These are phyloP conservation scores for Yamadazyma insecticola DNA, from an alignment of 805 yeast genomes.

Conservation along the genomic window DNA sequence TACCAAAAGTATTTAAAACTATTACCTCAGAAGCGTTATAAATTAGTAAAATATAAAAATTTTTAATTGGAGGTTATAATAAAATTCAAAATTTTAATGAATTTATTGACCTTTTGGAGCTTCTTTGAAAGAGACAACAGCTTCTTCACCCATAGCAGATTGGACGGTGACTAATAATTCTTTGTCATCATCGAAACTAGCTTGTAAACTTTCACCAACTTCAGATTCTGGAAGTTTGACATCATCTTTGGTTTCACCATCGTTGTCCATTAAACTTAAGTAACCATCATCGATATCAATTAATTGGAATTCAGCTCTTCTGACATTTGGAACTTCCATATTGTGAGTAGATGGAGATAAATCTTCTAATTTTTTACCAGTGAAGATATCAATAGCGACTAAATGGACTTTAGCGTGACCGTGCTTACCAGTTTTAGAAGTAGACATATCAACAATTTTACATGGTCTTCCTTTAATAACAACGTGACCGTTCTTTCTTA, in stretches of 20 bases:
- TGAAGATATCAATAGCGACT: constrained; percentile 98
- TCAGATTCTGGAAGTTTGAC: constrained; percentile 98
- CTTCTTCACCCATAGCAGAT: constrained; percentile 99
- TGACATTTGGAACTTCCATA: constrained; percentile 98
- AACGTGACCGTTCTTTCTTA: constrained; percentile 99
- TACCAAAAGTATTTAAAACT: too few relatives aligned
- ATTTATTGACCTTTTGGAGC: constrained; percentile 63
- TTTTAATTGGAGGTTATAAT: too few relatives aligned
- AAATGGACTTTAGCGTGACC: constrained; percentile 99
- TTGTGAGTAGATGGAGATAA: constrained; percentile 99
- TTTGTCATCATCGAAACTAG: constrained; percentile 97
- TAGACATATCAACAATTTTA: constrained; percentile 99
- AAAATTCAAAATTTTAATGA: too few relatives aligned
- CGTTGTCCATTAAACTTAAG: constrained; percentile 93
- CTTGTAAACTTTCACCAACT: constrained; percentile 87
- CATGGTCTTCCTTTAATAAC: constrained; percentile 99
- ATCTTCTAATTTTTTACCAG: constrained; percentile 99
- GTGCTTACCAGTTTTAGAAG: constrained; percentile 99
- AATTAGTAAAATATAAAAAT: too few relatives aligned
- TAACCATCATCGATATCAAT: constrained; percentile 98
- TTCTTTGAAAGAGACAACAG: constrained; percentile 97
- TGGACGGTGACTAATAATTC: constrained; percentile 95
- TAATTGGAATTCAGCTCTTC: constrained; percentile 93
- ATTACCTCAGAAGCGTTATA: too few relatives aligned
- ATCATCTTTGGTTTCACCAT: constrained; percentile 99